Conservation (phyloP, 768 basidiomycete genomes). For the Xerocomellus dryophilus region DNA sequence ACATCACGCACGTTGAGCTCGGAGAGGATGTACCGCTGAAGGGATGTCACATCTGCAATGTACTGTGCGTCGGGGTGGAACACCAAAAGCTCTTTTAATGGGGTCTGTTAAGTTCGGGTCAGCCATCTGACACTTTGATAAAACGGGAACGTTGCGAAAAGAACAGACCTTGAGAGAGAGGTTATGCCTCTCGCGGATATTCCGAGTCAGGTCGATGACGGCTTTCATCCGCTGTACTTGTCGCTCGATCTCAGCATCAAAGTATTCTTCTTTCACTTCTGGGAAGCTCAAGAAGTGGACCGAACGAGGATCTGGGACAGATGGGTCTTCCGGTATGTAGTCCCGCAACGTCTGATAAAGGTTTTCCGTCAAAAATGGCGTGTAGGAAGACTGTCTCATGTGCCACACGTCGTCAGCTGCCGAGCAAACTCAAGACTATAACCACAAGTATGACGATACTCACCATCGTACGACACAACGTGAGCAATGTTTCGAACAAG, state of each 20-base stretch:
- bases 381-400: constrained; percentile 81
- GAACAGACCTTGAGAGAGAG: constrained; percentile 79
- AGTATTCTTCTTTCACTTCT: constrained; percentile 89
- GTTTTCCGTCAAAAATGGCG: constrained; percentile 96
- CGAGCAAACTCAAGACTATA: neutral
- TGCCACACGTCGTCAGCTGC: neutral
- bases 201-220: constrained; percentile 88
- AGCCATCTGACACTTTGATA: neutral
- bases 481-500: constrained; percentile 91
- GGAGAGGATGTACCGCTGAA: constrained; percentile 86
- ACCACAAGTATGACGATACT: constrained; percentile 19
- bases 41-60: constrained; percentile 77
- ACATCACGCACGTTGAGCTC: constrained; percentile 95
- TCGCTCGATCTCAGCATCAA: constrained; percentile 89
- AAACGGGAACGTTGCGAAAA: neutral
- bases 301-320: constrained; percentile 78
- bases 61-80: constrained; percentile 88
- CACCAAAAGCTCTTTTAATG: constrained; percentile 86
- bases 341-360: constrained; percentile 85
- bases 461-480: constrained; percentile 94
- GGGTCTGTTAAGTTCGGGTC: constrained; percentile 53
- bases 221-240: constrained; percentile 93
- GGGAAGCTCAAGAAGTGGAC: constrained; percentile 96
- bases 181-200: constrained; percentile 82
- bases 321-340: constrained; percentile 78